These are phyloP conservation scores for Cryptomeria japonica DNA, from an alignment of 75 land plant genomes.

Conservation along the genomic window DNA sequence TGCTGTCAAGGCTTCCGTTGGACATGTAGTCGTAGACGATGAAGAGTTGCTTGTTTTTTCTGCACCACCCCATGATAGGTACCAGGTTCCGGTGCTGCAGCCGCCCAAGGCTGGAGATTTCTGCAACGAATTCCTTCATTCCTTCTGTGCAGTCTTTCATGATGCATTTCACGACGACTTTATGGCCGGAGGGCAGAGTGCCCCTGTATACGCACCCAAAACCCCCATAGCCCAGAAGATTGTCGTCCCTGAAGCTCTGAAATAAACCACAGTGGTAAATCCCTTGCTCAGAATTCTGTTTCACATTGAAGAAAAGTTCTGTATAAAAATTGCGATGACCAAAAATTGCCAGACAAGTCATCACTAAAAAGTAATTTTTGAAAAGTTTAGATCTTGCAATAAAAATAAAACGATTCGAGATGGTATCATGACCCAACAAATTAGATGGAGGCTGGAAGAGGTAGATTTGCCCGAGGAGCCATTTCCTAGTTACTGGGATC, in stretches of 20 bases:
- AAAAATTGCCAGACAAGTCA: no score
- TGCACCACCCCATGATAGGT: conserved; percentile 46
- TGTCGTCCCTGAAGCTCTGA: not conserved
- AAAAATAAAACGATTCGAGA: no score
- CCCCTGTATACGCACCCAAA: conserved; percentile 58
- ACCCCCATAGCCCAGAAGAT: conserved; percentile 45
- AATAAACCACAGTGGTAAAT: not conserved
- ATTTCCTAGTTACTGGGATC: not conserved
- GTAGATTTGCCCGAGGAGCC: not conserved
- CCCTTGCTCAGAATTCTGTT: not conserved
- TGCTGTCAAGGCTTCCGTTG: conserved; percentile 27
- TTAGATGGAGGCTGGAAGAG: not conserved
- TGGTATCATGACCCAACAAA: not conserved
- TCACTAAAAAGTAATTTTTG: no score
- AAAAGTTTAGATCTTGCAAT: no score
- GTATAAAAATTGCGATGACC: no score
- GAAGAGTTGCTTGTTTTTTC: conserved; percentile 33
- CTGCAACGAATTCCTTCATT: conserved; percentile 46
- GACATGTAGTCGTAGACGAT: conserved; percentile 64
- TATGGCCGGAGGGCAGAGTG: conserved; percentile 18
- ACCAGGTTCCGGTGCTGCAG: conserved; percentile 54
- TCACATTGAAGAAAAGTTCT: no score
- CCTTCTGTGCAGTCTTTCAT: conserved; percentile 38
- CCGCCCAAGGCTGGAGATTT: conserved; percentile 47
- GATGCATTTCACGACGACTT: conserved; percentile 46